Base-by-base conservation (phyloP, 805 yeast genomes). In the Kurtzmaniella fragi region DNA sequence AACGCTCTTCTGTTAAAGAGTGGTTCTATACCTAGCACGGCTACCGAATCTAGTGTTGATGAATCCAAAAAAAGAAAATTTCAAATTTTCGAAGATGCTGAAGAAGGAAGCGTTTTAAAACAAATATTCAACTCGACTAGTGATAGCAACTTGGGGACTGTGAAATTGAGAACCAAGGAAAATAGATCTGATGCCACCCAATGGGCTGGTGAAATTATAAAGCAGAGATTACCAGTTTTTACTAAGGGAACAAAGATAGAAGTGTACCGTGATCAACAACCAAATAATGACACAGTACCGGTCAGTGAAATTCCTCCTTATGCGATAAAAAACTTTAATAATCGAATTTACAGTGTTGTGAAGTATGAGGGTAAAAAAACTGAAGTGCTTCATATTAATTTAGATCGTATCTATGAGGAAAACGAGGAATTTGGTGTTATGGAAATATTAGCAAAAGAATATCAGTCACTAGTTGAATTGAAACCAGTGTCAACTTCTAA, bases 171-270 rank as follows among this genome's bases (percentile, higher is more conserved):
- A 38, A 67, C 70, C 34, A 85, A 85, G 54, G 95, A 87, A 54
- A 87, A 87, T 52, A 60, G 56, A 5, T 31, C 75, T 15, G 61
- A 64, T 2, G 69, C 88, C 1, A 65, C 62, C 7, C 73, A 81
- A 0, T 80, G 91, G 84, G 64, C 62, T 11, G 89, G 91, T 0
- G 82, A 84, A 48, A 65, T 61, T 2, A 37, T 81, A n/a, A 54
- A 60, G 16, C 83, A 79, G 48, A 54, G 60, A n/a, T 5, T 31
- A 5, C 30, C 35, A 7, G 28, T 40, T 20, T 1, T 38, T 32
- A 36, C 42, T n/a, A 37, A 66, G 6, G 38, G 67, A 0, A 66
- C 76, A 27, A 60, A 54, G 47, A 31, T 52, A 40, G 31, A 42
- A 40, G 45, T 64, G 45, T 46, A 59, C 40, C 44, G 59, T 33